These are phyloP conservation scores for Balansia obtecta DNA, from an alignment of 2,329 filamentous ascomycete genomes.

Conservation along the genomic window DNA sequence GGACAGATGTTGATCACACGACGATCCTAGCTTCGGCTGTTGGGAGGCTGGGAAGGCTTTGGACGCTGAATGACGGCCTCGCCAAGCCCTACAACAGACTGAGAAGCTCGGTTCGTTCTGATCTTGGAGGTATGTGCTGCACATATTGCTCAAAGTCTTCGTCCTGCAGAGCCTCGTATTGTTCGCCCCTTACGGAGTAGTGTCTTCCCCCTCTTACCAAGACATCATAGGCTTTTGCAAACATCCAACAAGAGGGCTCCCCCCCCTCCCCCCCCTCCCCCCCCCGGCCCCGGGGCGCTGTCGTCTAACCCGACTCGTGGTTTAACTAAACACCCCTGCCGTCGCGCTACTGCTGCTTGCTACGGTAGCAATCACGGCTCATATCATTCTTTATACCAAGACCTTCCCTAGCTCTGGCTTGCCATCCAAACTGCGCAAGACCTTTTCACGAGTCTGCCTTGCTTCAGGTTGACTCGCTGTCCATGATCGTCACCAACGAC, in stretches of 20 bases:
- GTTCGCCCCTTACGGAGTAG: neutral
- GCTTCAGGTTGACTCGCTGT: neutral
- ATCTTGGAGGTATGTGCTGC: neutral
- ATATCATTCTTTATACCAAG: conserved; percentile 7
- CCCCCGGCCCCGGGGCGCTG: conserved; percentile 5
- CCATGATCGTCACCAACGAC: conserved; percentile 1
- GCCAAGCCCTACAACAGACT: neutral
- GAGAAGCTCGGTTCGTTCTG: neutral
- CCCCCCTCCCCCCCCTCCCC: neutral
- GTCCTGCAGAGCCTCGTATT: neutral
- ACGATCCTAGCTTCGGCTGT: neutral
- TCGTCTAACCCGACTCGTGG: conserved; percentile 3
- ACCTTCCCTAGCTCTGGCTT: conserved; percentile 3
- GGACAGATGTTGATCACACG: neutral
- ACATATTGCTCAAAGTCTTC: neutral
- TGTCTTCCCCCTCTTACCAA: neutral
- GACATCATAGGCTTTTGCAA: conserved; percentile 1
- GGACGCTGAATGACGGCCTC: neutral
- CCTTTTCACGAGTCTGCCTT: neutral
- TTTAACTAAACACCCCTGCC: conserved; percentile 4
- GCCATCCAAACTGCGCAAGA: conserved; percentile 5
- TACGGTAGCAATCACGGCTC: conserved; percentile 3
- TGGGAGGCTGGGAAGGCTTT: neutral
- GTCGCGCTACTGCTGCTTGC: conserved; percentile 2
- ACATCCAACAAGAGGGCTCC: neutral